Evolutionary conservation across 345 rosid species (phyloP).

Genomic region (Mercurialis annua): DNA sequence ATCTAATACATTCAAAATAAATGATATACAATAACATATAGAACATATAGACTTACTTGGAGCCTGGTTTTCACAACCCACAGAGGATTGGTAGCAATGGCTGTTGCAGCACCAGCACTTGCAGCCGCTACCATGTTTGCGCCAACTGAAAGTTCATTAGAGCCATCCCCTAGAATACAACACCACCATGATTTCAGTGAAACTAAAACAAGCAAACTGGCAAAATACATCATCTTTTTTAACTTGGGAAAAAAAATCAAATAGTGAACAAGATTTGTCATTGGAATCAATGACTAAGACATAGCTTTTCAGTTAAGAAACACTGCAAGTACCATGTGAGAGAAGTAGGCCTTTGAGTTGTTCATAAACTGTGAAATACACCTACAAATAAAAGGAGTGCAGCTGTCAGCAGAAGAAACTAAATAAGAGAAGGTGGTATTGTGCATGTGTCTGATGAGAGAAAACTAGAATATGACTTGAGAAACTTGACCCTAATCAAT

Average conservation of each 20-base stretch:
- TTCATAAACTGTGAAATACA: conserved; percentile 81
- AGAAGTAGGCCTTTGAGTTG: conserved; percentile 61
- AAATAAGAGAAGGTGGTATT: conserved; percentile 13
- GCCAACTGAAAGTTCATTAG: conserved; percentile 53
- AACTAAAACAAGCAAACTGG: conserved; percentile 2
- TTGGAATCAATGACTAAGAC: conserved; percentile 1
- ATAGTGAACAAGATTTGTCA: neutral
- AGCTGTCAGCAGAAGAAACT: conserved; percentile 21
- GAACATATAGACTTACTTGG: conserved; percentile 50
- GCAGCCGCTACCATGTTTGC: conserved; percentile 90
- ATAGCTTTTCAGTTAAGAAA: conserved; percentile 13
- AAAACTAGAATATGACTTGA: neutral
- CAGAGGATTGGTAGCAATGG: conserved; percentile 80
- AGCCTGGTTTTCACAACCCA: conserved; percentile 99
- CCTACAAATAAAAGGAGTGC: conserved; percentile 48
- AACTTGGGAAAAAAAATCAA: neutral
- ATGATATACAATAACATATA: neutral
- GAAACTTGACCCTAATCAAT: conserved; percentile 2
- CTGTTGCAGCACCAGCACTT: conserved; percentile 91
- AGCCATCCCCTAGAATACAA: conserved; percentile 41
- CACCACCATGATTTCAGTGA: conserved; percentile 12
- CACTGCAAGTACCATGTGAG: conserved; percentile 46
- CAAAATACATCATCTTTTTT: neutral
- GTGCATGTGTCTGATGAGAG: neutral
- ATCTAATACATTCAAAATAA: neutral